Percentiles rank a stretch among this genome's conserved stretches.
phyloP scores from a whole-genome alignment of 345 rosid genomes.

The Salix udensis region DNA sequence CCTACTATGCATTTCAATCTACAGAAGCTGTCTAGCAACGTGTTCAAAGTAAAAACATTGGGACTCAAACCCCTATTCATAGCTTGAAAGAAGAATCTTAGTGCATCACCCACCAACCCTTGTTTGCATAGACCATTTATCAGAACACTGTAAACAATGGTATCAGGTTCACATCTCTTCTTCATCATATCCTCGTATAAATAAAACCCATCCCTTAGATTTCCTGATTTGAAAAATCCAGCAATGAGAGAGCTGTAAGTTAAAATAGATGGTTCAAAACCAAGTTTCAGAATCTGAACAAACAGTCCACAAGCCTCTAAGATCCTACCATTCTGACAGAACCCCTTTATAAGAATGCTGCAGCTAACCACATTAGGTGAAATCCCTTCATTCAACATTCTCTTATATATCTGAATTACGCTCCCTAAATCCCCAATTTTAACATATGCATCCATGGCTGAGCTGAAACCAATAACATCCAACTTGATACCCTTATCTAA shows the following conservation, averaged over 20 bases:
- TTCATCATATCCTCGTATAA: conserved; percentile 33
- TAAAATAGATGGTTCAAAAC: conserved; percentile 37
- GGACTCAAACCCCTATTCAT: conserved; percentile 24
- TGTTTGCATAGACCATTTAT: conserved; percentile 48
- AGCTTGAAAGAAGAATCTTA: conserved; percentile 35
- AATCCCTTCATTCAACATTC: conserved; percentile 40
- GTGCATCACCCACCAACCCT: conserved; percentile 38
- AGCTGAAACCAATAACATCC: conserved; percentile 44
- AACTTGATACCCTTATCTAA: conserved; percentile 33
- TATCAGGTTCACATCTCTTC: conserved; percentile 32
- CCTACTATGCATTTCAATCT: conserved; percentile 22
- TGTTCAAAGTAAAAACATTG: conserved; percentile 37
- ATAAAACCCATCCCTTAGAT: conserved; percentile 36
- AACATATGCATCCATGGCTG: conserved; percentile 35
- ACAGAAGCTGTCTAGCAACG: conserved; percentile 46
- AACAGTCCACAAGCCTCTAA: conserved; percentile 45
- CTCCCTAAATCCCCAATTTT: conserved; percentile 33
- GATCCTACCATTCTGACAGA: conserved; percentile 32
- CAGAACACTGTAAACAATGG: conserved; percentile 32
- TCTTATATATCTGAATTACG: conserved; percentile 29
- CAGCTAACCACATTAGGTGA: conserved; percentile 42
- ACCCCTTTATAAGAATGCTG: conserved; percentile 47
- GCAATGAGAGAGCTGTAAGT: conserved; percentile 48
- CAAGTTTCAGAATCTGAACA: conserved; percentile 41
- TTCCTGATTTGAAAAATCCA: conserved; percentile 45